Base-by-base conservation (phyloP, 352 stramenopile species). In the Pythium scleroteichum region DNA sequence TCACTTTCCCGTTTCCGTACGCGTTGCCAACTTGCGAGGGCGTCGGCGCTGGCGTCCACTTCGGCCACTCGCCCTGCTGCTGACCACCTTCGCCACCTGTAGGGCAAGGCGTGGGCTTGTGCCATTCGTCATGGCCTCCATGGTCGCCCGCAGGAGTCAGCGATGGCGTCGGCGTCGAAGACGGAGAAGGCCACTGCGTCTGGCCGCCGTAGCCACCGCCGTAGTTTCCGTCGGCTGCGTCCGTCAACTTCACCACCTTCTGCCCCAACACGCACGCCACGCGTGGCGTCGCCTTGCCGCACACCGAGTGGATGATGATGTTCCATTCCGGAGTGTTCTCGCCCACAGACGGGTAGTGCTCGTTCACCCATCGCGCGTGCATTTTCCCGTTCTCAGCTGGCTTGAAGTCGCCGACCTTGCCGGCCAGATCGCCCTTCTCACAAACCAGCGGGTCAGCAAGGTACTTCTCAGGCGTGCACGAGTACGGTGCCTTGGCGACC, bases 311-410 rank as follows among this genome's bases (percentile, higher is more conserved):
- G 8, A 79, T 22, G 13, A 79, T 61, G 8, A 79, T 66, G 48
- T 79, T 79, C 71, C 71, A 79, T 44, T 76, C 26, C 6, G 68
- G 45, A 29, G 53, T 71, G 58, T 71, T 62, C 67, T 76, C 68
- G 1, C 24, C 20, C 26, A 73, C 64, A 8, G 53, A 35, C 49
- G 69, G 69, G 41, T 72, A 76, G 54, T 72, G 40, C 29, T 40
- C 32, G 48, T 76, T 65, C n/a, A 59, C 44, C 41, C 52, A 76
- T 29, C 53, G 20, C 8, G 27, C 46, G 5, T 26, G 38, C 14
- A 71, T 53, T 33, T 58, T 64, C 48, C 56, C 53, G 50, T 56
- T 53, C 4, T 51, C 38, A 23, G 40, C 54, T 10, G 33, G 45
- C 46, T 70, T 71, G 40, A 76, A 49, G 9, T 23, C 32, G 24